phyloP scores from a whole-genome alignment of 1,284 basidiomycete species.

The Somion occarium region DNA sequence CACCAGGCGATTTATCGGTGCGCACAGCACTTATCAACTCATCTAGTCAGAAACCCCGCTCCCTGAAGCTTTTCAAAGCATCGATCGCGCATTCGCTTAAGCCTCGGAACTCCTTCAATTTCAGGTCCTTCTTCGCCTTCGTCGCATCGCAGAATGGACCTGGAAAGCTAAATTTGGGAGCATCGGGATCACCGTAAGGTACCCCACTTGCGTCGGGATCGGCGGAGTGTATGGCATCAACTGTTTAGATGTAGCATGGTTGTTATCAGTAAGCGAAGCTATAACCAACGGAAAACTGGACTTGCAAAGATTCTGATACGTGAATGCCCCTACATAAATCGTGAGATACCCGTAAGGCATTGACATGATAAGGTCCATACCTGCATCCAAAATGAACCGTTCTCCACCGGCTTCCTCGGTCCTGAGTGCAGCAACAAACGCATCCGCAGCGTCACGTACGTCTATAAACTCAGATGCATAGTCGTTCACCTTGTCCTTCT shows the following conservation, averaged over 20 bases:
- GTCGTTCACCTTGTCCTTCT: constrained; percentile 11
- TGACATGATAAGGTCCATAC: too few species aligned
- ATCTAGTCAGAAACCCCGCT: constrained; percentile 2
- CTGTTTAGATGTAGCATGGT: background rate
- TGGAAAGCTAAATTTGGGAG: constrained; percentile 2
- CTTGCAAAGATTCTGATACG: constrained; percentile 15
- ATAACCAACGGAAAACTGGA: background rate
- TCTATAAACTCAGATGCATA: constrained; percentile 34
- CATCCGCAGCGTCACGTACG: constrained; percentile 55
- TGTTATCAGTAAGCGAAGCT: background rate
- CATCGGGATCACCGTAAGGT: constrained; percentile 6
- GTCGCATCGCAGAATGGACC: constrained; percentile 2
- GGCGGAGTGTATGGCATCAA: constrained; percentile 8
- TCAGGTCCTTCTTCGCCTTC: constrained; percentile 3
- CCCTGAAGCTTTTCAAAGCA: constrained; percentile 9
- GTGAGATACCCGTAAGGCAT: too few species aligned
- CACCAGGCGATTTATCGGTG: too few species aligned
- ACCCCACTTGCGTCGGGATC: constrained; percentile 9
- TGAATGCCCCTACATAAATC: too few species aligned
- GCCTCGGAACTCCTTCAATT: background rate
- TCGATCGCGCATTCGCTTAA: background rate
- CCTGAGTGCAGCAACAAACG: constrained; percentile 46
- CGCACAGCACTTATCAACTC: too few species aligned
- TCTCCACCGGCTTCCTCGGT: constrained; percentile 16
- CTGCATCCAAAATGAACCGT: constrained; percentile 14